Percentiles rank a stretch among this genome's conserved stretches.
Conservation (phyloP, 345 rosid species). For the Xanthoceras sorbifolium region DNA sequence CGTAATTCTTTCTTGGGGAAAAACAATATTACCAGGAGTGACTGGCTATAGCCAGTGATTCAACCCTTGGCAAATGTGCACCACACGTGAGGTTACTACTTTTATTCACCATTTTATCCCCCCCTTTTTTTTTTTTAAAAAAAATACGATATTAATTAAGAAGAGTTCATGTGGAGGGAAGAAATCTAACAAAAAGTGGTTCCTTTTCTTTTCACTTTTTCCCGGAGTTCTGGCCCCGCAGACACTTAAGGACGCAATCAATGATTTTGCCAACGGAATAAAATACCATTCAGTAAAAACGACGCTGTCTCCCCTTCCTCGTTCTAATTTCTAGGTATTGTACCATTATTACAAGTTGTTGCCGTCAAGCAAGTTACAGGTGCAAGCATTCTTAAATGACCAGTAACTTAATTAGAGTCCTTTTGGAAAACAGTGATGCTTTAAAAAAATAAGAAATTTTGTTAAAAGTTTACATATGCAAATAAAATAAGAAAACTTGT, state of each 20-base stretch:
- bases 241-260: constrained; percentile 19
- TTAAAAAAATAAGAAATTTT: too few species aligned
- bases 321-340: too few species aligned
- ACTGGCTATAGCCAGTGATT: constrained; percentile 26
- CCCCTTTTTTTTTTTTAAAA: neutral
- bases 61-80: constrained; percentile 27
- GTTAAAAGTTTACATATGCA: too few species aligned
- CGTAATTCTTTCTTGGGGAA: constrained; percentile 14
- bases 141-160: too few species aligned
- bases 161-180: neutral
- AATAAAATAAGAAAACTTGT: too few species aligned
- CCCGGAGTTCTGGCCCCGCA: too few species aligned
- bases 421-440: too few species aligned
- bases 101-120: constrained; percentile 18
- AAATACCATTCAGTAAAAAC: neutral
- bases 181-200: too few species aligned
- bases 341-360: neutral
- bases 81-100: constrained; percentile 40
- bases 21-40: neutral
- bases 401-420: too few species aligned
- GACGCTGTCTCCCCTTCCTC: neutral
- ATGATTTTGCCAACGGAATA: constrained; percentile 12
- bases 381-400: too few species aligned
- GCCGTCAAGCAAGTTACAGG: neutral
- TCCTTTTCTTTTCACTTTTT: too few species aligned